Percentiles rank a stretch among this genome's conserved stretches.
phyloP scores from a whole-genome alignment of 169 alveolate genomes.

The Plasmodium vivax region DNA sequence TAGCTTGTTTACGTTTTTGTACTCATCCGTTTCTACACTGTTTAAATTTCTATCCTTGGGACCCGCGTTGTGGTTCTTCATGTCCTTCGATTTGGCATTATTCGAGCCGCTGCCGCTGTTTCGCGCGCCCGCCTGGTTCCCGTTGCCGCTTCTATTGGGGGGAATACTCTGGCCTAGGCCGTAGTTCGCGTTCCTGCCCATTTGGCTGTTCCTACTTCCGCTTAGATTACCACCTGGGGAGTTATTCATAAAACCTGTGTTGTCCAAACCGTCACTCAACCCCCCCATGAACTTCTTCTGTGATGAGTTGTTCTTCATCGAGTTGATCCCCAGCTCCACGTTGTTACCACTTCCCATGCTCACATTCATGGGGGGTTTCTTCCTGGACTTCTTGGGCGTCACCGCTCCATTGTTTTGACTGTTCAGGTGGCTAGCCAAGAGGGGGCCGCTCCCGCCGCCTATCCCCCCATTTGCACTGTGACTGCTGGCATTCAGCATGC shows the following conservation, averaged over 20 bases:
- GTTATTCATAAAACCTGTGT: neutral
- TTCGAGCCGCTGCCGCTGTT: neutral
- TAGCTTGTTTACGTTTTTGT: neutral
- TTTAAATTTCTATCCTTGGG: neutral
- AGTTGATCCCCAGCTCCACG: neutral
- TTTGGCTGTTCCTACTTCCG: neutral
- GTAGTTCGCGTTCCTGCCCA: neutral
- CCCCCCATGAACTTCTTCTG: constrained; percentile 5
- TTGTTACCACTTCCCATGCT: neutral
- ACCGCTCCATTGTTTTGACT: neutral
- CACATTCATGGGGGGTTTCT: neutral
- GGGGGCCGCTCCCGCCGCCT: neutral
- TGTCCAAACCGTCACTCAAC: neutral
- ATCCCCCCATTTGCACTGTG: neutral
- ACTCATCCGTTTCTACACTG: neutral
- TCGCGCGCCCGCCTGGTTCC: neutral
- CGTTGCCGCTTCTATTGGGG: neutral
- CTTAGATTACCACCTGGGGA: neutral
- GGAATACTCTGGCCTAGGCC: neutral
- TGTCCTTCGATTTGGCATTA: neutral
- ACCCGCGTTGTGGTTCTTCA: neutral
- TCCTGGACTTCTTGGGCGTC: neutral
- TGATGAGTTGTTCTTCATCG: neutral
- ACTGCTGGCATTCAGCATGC: neutral
- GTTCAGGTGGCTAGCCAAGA: neutral